Percentiles rank a stretch among this genome's conserved stretches.
These are phyloP conservation scores for Diutina catenulata DNA, from an alignment of 1,139 yeast species.

Conservation along the genomic window DNA sequence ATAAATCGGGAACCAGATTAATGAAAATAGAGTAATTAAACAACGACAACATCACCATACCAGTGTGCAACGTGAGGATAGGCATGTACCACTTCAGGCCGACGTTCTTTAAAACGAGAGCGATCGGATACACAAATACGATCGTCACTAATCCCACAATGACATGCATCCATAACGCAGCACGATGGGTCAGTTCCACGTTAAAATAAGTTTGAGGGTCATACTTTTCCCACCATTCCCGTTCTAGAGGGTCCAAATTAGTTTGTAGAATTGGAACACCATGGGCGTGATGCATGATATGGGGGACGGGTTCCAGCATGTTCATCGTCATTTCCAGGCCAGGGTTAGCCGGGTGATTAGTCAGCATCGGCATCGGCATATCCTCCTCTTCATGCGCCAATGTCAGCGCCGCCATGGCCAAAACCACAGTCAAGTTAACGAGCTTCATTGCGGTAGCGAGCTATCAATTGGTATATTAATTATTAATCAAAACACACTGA, in stretches of 20 bases:
- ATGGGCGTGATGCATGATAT: constrained; percentile 45
- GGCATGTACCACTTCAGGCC: constrained; percentile 48
- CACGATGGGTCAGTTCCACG: constrained; percentile 35
- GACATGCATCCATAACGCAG: constrained; percentile 50
- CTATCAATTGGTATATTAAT: too few relatives aligned
- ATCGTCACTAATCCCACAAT: constrained; percentile 32
- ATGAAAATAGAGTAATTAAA: constrained; percentile 50
- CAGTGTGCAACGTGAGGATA: constrained; percentile 39
- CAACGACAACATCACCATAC: constrained; percentile 36
- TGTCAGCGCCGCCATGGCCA: too few relatives aligned
- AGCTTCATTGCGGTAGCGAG: too few relatives aligned
- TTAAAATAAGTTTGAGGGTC: constrained; percentile 72
- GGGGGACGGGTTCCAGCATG: constrained; percentile 27
- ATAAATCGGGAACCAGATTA: constrained; percentile 50
- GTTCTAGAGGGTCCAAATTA: constrained; percentile 57
- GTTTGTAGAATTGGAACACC: constrained; percentile 72
- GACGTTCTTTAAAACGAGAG: constrained; percentile 52
- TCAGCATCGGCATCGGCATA: too few relatives aligned
- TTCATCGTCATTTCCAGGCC: not conserved
- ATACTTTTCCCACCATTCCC: constrained; percentile 67
- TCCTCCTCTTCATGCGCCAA: too few relatives aligned
- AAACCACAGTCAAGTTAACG: too few relatives aligned
- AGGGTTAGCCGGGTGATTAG: too few relatives aligned
- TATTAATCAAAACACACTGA: too few relatives aligned
- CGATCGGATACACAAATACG: constrained; percentile 56